phyloP scores from a whole-genome alignment of 495 filamentous ascomycete species.

The Clavariopsis aquatica region DNA sequence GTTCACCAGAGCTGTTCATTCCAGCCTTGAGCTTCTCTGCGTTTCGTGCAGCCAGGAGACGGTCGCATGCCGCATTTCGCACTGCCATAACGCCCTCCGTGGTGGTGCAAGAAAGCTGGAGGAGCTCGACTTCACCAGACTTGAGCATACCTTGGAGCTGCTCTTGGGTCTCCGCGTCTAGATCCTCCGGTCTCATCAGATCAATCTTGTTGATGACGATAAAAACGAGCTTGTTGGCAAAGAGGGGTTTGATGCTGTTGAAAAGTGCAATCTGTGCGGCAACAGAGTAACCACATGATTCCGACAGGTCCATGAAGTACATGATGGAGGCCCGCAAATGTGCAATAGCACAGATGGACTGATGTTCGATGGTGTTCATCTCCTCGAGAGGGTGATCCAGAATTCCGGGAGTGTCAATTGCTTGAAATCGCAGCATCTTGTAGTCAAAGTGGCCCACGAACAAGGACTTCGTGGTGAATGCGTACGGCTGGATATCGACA shows the following conservation, averaged over 20 bases:
- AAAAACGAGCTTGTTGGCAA: conserved; percentile 95
- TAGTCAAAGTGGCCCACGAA: conserved; percentile 99
- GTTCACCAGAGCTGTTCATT: conserved; percentile 67
- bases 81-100: conserved; percentile 91
- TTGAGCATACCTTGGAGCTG: conserved; percentile 78
- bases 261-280: conserved; percentile 88
- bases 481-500: conserved; percentile 97
- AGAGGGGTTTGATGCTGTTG: conserved; percentile 92
- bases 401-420: conserved; percentile 89
- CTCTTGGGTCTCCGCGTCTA: conserved; percentile 76
- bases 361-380: conserved; percentile 99
- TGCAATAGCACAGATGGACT: conserved; percentile 94
- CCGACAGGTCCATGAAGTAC: conserved; percentile 98
- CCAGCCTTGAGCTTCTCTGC: conserved; percentile 94
- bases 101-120: conserved; percentile 91
- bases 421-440: conserved; percentile 93
- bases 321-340: conserved; percentile 91
- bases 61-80: conserved; percentile 92
- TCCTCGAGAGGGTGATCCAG: conserved; percentile 97
- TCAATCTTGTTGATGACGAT: conserved; percentile 98
- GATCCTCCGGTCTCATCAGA: conserved; percentile 79
- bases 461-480: conserved; percentile 96
- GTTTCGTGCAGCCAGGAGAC: conserved; percentile 86
- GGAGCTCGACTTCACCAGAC: conserved; percentile 82
- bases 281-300: conserved; percentile 96